These are phyloP conservation scores for Hydnomerulius pinastri DNA, from an alignment of 768 basidiomycete species.

Conservation along the genomic window DNA sequence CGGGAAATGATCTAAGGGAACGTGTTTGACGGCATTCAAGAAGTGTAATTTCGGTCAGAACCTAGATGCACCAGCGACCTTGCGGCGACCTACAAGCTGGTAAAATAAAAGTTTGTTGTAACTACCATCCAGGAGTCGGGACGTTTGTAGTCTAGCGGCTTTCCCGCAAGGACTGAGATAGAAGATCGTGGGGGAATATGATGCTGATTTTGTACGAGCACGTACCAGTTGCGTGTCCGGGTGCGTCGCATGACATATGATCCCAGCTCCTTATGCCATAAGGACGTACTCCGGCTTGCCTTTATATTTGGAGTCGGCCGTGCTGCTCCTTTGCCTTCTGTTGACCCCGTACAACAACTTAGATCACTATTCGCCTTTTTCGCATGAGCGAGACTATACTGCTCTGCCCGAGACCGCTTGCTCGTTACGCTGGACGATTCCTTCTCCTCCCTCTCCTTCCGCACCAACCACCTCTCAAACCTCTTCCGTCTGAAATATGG, in stretches of 20 bases:
- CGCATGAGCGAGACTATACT: slow-evolving; percentile 46
- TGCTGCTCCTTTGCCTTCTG: neutral
- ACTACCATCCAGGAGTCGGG: too few species aligned
- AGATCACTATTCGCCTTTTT: neutral
- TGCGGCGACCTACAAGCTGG: neutral
- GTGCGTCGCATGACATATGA: too few species aligned
- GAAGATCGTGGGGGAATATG: too few species aligned
- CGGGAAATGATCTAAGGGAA: neutral
- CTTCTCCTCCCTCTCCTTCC: slow-evolving; percentile 72
- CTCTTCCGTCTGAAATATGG: slow-evolving; percentile 76
- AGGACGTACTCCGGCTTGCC: too few species aligned
- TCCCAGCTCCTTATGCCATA: neutral
- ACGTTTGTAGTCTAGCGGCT: too few species aligned
- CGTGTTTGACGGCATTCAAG: neutral
- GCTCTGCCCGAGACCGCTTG: slow-evolving; percentile 69
- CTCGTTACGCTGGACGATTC: slow-evolving; percentile 56
- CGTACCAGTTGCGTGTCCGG: too few species aligned
- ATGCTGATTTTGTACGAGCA: too few species aligned
- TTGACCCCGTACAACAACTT: neutral
- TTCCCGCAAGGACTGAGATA: too few species aligned
- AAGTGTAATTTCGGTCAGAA: too few species aligned
- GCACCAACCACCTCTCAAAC: slow-evolving; percentile 46
- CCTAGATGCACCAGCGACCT: too few species aligned
- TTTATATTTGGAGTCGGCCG: too few species aligned
- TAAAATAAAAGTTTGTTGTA: too few species aligned